Evolutionary conservation across 2,329 filamentous ascomycete species (phyloP), one percentile per base, ranked within the genome.

Genomic region (Aspergillus calidoustus): DNA sequence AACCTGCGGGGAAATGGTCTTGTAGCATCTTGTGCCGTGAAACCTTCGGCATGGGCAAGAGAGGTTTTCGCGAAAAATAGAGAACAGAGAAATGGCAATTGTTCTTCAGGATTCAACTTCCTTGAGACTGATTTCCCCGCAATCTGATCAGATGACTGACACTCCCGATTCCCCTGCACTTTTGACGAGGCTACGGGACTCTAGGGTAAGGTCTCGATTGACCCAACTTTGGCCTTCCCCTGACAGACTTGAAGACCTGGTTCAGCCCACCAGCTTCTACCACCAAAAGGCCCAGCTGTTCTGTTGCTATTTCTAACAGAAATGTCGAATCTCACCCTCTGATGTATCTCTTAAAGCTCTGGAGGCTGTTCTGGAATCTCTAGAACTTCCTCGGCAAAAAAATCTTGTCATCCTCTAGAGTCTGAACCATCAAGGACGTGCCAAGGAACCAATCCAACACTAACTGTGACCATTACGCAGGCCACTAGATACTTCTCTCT

Each of bases 381-480:
- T 11, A 13, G 31, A 41, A 15, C 34, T 41, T 41, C 9, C 15
- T 15, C 11, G 11, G 43, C 38, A 34, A 59, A 49, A 19, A 51
- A 38, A 19, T 25, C 51, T 59, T 48, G 31, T 59, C 30, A 15
- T 44, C 44, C 28, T 34, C 15, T 41, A 2, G 38, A n/a, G 28
- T 60, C 25, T 28, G 48, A 34, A 25, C 7, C 31, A 4, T 38
- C 31, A 5, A 54, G 13, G 34, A 54, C 6, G 8, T 25, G 64
- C 62, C 62, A 68, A 64, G 66, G 43, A 25, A 23, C 25, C 50
- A 28, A 50, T 46, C 52, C n/a, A 49, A 54, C 66, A 63, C 65
- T 66, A 67, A 56, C 9, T 41, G 25, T 15, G 25, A 50, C 44
- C 56, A 65, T 63, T 63, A 61, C 62, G 57, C 60, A 64, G 61